Evolutionary conservation across 1,139 yeast species (phyloP), one percentile per base, ranked within the genome.

Genomic region (Lodderomyces metapsilosis): DNA sequence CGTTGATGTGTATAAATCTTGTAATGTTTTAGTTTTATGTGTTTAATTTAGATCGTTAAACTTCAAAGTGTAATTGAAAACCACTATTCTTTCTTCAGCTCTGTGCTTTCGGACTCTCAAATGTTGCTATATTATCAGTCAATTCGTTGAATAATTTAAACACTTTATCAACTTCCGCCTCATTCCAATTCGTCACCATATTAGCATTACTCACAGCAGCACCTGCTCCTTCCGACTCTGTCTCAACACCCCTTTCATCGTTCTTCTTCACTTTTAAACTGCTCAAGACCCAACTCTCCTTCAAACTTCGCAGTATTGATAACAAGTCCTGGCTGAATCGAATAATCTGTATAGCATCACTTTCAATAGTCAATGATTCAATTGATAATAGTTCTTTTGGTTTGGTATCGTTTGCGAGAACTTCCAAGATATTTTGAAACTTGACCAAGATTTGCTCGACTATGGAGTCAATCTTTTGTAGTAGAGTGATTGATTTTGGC

Each of bases 241-340:
- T 7, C 30, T n/a, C 30, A 4, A 4, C 16, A 12, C 30, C 5
- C 7, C 16, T 25, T 11, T 15, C 32, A 11, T 15, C 30, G 4
- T 8, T 4, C 18, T 18, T 13, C 15, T 36, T 37, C 10, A 68
- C 74, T 44, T 66, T 70, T 49, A 77, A 64, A 21, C 80, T 76
- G 4, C 80, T 81, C 46, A 79, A 59, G 31, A 80, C 70, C 84
- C 84, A 79, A 2, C 74, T 66, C 51, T 79, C 84, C 48, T 75
- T 72, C 32, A 79, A 53, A 0, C 71, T 66, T 35, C 79, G 57
- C 2, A 82, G 74, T 3, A 78, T 66, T 0, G 71, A 60, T 12
- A 79, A 59, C 18, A 79, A 55, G 43, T 79, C 84, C 47, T 79
- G 80, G 36, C 81, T 71, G 8, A 76, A 59, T 39, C 82, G 59